Conservation (phyloP, 345 rosid species). For the Excoecaria agallocha region DNA sequence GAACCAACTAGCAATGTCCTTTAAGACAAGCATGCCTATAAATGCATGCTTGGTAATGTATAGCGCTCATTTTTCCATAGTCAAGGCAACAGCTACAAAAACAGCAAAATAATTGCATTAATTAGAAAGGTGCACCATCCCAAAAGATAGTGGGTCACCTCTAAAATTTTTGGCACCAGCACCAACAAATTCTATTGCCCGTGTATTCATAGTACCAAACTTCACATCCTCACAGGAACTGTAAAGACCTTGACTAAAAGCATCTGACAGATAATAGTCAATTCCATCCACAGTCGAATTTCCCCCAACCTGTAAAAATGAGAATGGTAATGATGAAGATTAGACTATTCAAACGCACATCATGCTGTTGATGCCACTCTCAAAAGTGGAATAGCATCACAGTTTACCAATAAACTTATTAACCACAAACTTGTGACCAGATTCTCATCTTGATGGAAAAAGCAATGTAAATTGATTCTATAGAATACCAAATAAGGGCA, state of each 20-base stretch:
- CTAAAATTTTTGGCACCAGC: constrained; percentile 27
- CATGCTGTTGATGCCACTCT: not conserved
- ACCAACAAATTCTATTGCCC: constrained; percentile 29
- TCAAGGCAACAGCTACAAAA: not conserved
- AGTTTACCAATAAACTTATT: constrained; percentile 2
- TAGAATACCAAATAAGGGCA: not conserved
- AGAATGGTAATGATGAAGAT: not conserved
- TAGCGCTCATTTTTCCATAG: not conserved
- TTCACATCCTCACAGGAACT: constrained; percentile 28
- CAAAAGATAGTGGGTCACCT: constrained; percentile 18
- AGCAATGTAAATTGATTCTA: not conserved
- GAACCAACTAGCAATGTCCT: no score
- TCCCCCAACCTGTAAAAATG: constrained; percentile 18
- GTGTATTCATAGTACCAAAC: constrained; percentile 32
- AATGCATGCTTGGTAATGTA: not conserved
- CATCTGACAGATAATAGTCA: constrained; percentile 23
- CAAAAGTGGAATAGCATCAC: not conserved
- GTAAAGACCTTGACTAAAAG: constrained; percentile 23
- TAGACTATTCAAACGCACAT: no score
- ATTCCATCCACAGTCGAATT: constrained; percentile 30
- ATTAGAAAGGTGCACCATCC: not conserved
- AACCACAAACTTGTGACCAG: constrained; percentile 8
- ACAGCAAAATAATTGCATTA: constrained; percentile 8
- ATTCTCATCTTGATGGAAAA: not conserved
- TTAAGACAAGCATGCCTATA: not conserved